Evolutionary conservation across 768 basidiomycete species (phyloP).

Genomic region (Punctularia strigosozonata): DNA sequence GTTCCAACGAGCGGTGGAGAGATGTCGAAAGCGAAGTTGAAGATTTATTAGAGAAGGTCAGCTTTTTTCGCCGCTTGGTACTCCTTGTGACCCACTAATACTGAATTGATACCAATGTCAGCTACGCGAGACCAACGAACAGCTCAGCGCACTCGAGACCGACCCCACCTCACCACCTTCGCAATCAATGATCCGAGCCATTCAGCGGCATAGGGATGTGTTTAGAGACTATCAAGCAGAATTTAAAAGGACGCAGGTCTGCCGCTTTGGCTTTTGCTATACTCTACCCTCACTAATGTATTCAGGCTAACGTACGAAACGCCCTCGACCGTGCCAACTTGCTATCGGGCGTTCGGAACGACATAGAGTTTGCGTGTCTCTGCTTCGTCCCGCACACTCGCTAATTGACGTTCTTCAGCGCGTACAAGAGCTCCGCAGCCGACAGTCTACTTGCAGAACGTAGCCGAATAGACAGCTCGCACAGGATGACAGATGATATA

Average conservation of each 20-base stretch:
- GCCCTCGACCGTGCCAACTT: too few relatives aligned
- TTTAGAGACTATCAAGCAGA: constrained; percentile 83
- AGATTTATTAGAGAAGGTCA: constrained; percentile 76
- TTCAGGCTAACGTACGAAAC: constrained; percentile 53
- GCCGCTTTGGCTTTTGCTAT: background rate
- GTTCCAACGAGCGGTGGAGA: constrained; percentile 61
- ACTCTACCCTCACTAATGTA: background rate
- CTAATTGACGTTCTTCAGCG: constrained; percentile 30
- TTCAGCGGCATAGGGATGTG: constrained; percentile 85
- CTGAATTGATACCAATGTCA: constrained; percentile 21
- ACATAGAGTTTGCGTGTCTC: constrained; percentile 67
- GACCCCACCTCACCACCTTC: constrained; percentile 62
- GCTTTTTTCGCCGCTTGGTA: constrained; percentile 9
- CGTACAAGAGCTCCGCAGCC: constrained; percentile 82
- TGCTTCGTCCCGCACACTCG: background rate
- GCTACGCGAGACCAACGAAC: constrained; percentile 82
- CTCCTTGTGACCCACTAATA: background rate
- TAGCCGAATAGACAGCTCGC: constrained; percentile 81
- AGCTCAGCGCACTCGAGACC: constrained; percentile 55
- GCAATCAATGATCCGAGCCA: constrained; percentile 75
- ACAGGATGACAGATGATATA: constrained; percentile 89
- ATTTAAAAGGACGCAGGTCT: constrained; percentile 74
- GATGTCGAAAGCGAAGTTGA: constrained; percentile 82
- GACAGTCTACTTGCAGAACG: constrained; percentile 86
- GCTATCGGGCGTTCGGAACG: constrained; percentile 83